phyloP scores from a whole-genome alignment of 306 rosid species.

The Ormosia semicastrata region DNA sequence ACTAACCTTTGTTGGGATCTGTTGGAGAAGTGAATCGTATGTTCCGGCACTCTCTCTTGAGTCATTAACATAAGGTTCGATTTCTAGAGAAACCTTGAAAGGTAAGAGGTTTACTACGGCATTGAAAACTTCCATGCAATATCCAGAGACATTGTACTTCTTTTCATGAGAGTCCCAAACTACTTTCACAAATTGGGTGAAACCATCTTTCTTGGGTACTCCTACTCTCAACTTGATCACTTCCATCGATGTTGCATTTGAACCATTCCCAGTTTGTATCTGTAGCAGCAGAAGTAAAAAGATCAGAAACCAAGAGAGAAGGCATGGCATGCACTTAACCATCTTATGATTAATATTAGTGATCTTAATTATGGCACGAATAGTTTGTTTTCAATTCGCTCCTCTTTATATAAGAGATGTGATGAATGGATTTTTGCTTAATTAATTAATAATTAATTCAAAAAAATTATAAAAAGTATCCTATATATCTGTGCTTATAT shows the following conservation, averaged over 20 bases:
- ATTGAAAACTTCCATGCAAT: slow-evolving; percentile 37
- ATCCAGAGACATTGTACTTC: slow-evolving; percentile 22
- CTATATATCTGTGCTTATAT: too few species aligned
- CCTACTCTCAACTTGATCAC: slow-evolving; percentile 24
- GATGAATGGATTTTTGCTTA: background rate
- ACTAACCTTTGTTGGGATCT: slow-evolving; percentile 24
- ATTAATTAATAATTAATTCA: background rate
- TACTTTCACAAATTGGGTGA: slow-evolving; percentile 24
- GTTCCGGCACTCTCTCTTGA: slow-evolving; percentile 12
- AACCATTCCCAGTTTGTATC: background rate
- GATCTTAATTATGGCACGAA: background rate
- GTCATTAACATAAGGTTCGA: slow-evolving; percentile 11
- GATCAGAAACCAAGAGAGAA: background rate
- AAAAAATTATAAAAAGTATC: too few species aligned
- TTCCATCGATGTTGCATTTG: background rate
- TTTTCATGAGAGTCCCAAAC: background rate
- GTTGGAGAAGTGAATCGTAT: slow-evolving; percentile 29
- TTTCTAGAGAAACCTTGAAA: slow-evolving; percentile 13
- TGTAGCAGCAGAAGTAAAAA: background rate
- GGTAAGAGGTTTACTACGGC: slow-evolving; percentile 16
- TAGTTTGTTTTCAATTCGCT: background rate
- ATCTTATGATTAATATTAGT: background rate
- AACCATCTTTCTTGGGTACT: slow-evolving; percentile 33
- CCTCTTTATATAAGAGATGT: background rate
- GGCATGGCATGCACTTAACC: background rate